Percentiles rank a stretch among this genome's conserved stretches.
phyloP scores from a whole-genome alignment of 805 yeast genomes.

The Candida wancherniae region DNA sequence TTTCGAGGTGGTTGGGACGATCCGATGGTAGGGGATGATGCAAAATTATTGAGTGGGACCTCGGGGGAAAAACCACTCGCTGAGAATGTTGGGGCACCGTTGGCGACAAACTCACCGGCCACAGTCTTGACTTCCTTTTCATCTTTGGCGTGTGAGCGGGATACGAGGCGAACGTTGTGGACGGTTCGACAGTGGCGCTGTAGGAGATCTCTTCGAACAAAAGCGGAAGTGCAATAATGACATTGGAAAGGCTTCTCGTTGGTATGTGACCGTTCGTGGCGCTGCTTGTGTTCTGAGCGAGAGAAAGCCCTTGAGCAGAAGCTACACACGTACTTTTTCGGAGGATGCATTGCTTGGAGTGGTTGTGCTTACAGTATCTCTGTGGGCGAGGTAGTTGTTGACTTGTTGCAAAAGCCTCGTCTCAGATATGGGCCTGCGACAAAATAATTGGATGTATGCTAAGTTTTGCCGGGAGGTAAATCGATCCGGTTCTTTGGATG shows the following conservation, averaged over 20 bases:
- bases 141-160: slow-evolving; percentile 4
- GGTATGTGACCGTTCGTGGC: slow-evolving; percentile 78
- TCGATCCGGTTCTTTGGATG: too few species aligned
- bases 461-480: too few species aligned
- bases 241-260: slow-evolving; percentile 79
- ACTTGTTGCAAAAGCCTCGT: neutral
- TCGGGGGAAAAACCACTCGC: too few species aligned
- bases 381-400: neutral
- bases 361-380: neutral
- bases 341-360: slow-evolving; percentile 24
- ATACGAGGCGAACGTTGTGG: slow-evolving; percentile 38
- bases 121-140: too few species aligned
- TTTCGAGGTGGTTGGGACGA: too few species aligned
- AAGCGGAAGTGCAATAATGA: slow-evolving; percentile 60
- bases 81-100: too few species aligned
- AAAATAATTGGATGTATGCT: too few species aligned
- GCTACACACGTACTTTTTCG: slow-evolving; percentile 68
- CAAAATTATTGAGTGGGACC: too few species aligned
- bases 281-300: slow-evolving; percentile 70
- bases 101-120: too few species aligned
- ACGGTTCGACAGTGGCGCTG: slow-evolving; percentile 79
- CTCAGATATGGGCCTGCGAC: too few species aligned
- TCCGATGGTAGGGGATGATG: too few species aligned
- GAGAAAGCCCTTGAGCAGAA: slow-evolving; percentile 77
- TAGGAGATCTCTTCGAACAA: slow-evolving; percentile 72